Evolutionary conservation across 225 moss, liverwort and hornwort genomes (phyloP).

Genomic region (Anthoceros angustus): DNA sequence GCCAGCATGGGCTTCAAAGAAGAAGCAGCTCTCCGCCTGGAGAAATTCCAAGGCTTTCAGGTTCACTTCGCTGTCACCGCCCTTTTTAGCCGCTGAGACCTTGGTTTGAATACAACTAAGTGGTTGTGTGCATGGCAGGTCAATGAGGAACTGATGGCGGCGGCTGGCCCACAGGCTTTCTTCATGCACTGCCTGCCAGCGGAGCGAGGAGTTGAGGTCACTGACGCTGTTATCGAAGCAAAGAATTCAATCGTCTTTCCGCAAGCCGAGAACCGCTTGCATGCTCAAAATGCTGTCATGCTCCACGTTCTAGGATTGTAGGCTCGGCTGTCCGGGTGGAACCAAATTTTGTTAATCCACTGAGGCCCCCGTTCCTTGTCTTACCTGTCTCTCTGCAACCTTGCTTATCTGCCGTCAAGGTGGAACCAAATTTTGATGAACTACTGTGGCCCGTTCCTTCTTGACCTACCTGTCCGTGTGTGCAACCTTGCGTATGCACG

Average conservation of each 20-base stretch:
- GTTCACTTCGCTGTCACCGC: constrained; percentile 11
- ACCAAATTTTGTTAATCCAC: not conserved
- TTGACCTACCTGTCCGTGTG: too few relatives aligned
- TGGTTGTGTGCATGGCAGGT: constrained; percentile 30
- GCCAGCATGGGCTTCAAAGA: constrained; percentile 99
- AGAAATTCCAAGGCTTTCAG: constrained; percentile 82
- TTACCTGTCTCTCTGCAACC: too few relatives aligned
- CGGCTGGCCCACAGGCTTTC: constrained; percentile 57
- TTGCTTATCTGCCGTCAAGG: too few relatives aligned
- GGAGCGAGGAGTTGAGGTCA: constrained; percentile 84
- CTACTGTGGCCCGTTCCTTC: too few relatives aligned
- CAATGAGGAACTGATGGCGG: constrained; percentile 66
- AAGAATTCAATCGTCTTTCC: constrained; percentile 75
- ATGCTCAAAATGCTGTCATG: constrained; percentile 89
- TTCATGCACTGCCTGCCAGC: constrained; percentile 98
- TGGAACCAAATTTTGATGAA: too few relatives aligned
- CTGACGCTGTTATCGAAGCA: constrained; percentile 73
- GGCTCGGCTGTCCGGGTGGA: not conserved
- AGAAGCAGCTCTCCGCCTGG: constrained; percentile 52
- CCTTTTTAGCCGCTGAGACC: not conserved
- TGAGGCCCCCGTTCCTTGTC: not conserved
- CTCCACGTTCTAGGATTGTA: constrained; percentile 61
- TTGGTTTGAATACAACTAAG: not conserved
- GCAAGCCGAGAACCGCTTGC: constrained; percentile 93
- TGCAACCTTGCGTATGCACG: too few relatives aligned